Evolutionary conservation across 805 yeast genomes (phyloP), one percentile per base, ranked within the genome.

Genomic region (Starmera amethionina): DNA sequence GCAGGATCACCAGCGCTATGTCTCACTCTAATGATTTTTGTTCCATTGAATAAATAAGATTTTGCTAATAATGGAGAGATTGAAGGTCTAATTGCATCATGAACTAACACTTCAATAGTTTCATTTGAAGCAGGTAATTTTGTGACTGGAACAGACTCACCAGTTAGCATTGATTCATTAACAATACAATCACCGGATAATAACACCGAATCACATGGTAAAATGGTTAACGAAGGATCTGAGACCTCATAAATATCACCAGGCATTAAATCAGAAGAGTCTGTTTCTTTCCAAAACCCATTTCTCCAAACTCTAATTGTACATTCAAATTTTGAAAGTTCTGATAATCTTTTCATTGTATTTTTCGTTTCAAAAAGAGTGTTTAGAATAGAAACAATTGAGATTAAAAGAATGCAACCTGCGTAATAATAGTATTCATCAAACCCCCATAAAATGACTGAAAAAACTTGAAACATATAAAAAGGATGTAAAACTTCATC

Each of bases 101-200:
- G 68, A 3, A 76, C 65, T 37, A 85, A 58, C 16, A 66, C 65
- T n/a, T 62, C 62, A 32, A 87, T 72, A 0, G 79, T 68, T 8
- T 79, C 88, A 13, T 72, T 69, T 1, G 70, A 63, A 2, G 93
- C 86, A 2, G 84, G 72, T 10, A 68, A 46, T 58, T 93, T 93
- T 0, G 96, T 76, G 3, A 93, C 96, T 0, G 99, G 98, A 1
- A 93, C 97, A 39, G 96, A 87, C 59, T 93, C 99, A 32, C 99
- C 99, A 0, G 99, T 93, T 16, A 93, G 70, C 96, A 93, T 93
- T 6, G 97, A 84, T 57, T 93, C 99, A 59, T 93, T 93, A n/a
- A 93, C 83, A 40, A 93, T 88, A 56, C 95, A 85, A 56, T 89
- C 97, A 39, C 99, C 98, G 30, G 88, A 76, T 15, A 90, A 63